A percentile compares a stretch with the other conserved stretches of the same genome.
These are phyloP conservation scores for Kernera saxatilis DNA, from an alignment of 345 rosid species.

Conservation along the genomic window DNA sequence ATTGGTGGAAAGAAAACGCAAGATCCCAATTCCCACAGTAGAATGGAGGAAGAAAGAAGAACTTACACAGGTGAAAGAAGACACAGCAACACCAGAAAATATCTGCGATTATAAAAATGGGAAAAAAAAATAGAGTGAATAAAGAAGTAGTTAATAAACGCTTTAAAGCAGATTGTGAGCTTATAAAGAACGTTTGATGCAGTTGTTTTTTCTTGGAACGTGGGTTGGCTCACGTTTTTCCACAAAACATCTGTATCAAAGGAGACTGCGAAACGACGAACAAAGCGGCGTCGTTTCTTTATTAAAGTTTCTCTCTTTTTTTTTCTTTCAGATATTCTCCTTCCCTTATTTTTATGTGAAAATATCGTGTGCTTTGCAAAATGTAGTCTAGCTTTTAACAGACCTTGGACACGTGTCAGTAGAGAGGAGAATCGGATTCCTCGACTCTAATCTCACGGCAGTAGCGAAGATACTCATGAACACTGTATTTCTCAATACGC, in stretches of 20 bases:
- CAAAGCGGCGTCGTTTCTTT: conserved; percentile 19
- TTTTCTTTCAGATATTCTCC: not conserved
- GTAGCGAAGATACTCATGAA: not conserved
- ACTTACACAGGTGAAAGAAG: conserved; percentile 8
- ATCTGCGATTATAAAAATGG: not conserved
- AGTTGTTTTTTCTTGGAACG: conserved; percentile 22
- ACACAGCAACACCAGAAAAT: not conserved
- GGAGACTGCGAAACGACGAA: not conserved
- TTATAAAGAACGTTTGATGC: not conserved
- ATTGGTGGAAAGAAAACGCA: not conserved
- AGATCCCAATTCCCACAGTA: conserved; percentile 7
- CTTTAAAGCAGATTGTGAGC: conserved; percentile 14
- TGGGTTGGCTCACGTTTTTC: conserved; percentile 34
- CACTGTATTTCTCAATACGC: not conserved
- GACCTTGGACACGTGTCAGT: conserved; percentile 9
- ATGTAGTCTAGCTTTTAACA: not conserved
- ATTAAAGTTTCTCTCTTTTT: not conserved
- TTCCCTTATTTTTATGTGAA: not conserved
- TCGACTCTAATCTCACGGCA: not conserved
- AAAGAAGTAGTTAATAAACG: conserved; percentile 21
- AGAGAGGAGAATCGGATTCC: not conserved
- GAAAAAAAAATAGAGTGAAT: not conserved
- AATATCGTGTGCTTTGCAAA: not conserved
- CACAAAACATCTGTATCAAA: conserved; percentile 25
- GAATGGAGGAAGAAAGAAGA: conserved; percentile 3